These are phyloP conservation scores for Bruguiera hainesii DNA, from an alignment of 441 rosid species.

Conservation along the genomic window DNA sequence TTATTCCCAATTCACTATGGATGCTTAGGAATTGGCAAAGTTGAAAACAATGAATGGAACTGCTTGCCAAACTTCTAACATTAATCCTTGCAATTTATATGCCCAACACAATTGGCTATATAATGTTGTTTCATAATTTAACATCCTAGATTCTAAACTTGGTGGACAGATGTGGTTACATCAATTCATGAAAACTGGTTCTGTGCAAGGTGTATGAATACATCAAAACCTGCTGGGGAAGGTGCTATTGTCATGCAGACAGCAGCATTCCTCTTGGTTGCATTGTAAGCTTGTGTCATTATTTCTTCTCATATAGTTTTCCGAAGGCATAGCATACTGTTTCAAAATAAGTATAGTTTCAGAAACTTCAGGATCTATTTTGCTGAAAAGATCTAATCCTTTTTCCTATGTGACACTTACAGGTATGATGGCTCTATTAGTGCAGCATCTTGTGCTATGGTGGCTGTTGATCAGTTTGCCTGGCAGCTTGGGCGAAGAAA, in stretches of 20 bases:
- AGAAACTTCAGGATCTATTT: background rate
- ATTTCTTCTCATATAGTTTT: background rate
- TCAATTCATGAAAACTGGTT: slow-evolving; percentile 80
- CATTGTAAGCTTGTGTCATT: slow-evolving; percentile 46
- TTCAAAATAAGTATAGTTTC: background rate
- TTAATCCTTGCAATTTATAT: background rate
- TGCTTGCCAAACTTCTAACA: background rate
- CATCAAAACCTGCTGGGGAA: slow-evolving; percentile 68
- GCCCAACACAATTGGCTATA: background rate
- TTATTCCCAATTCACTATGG: background rate
- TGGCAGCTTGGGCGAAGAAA: slow-evolving; percentile 57
- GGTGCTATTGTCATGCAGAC: slow-evolving; percentile 81
- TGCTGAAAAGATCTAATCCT: background rate
- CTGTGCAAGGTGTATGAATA: slow-evolving; percentile 68
- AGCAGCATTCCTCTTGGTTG: slow-evolving; percentile 55
- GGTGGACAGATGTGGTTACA: slow-evolving; percentile 61
- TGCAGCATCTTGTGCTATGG: slow-evolving; percentile 70
- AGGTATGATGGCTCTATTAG: slow-evolving; percentile 85
- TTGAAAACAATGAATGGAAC: background rate
- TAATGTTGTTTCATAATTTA: background rate
- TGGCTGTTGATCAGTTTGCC: slow-evolving; percentile 62
- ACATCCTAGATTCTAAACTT: slow-evolving; percentile 11
- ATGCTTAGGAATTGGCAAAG: background rate
- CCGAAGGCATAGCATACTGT: too few species aligned
- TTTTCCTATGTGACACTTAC: slow-evolving; percentile 6